Base-by-base conservation (phyloP, 75 land plant genomes). In the Cunninghamia lanceolata region DNA sequence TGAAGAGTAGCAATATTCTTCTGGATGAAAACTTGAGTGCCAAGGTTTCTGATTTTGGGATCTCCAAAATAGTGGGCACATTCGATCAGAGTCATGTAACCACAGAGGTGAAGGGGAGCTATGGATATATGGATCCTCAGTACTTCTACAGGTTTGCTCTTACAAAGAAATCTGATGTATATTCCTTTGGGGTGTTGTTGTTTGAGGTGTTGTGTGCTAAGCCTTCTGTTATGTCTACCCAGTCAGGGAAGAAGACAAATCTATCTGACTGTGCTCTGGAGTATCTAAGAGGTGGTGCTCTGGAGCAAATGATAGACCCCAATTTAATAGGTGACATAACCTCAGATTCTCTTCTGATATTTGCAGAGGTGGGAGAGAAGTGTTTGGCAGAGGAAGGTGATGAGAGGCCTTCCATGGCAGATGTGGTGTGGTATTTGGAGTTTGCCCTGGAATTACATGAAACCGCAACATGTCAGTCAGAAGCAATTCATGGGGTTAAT, bases 341-440 rank as follows among this genome's bases (percentile, higher is more conserved):
- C 75, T 40, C 82, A 0, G 89, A 89, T 43, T 89, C 89, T 14
- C 35, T 89, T 8, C n/a, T 77, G 16, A 89, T 83, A 80, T 89
- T 87, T 74, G 89, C 86, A 83, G 89, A 87, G 16, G 83, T 82
- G 14, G 90, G 85, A 32, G 89, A 86, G 85, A 89, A 86, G 46
- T 89, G 90, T 83, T 46, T 89, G 1, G 85, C 89, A n/a, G 90
- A 87, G 42, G 63, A 85, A 52, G 90, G 90, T 28, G 83, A 13
- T 52, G 89, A 89, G 34, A 78, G 90, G 40, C 90, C 90, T 11
- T 43, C 90, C 71, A 89, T 89, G 84, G 89, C 89, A 43, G 90
- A 89, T 82, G 90, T 89, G 66, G 85, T 89, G 46, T 89, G 90
- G 90, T 83, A 89, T 47, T 34, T 89, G 7, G 90, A 89, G 47